Evolutionary conservation across 257 asterid genomes (phyloP).

Genomic region (Petunia secreta): DNA sequence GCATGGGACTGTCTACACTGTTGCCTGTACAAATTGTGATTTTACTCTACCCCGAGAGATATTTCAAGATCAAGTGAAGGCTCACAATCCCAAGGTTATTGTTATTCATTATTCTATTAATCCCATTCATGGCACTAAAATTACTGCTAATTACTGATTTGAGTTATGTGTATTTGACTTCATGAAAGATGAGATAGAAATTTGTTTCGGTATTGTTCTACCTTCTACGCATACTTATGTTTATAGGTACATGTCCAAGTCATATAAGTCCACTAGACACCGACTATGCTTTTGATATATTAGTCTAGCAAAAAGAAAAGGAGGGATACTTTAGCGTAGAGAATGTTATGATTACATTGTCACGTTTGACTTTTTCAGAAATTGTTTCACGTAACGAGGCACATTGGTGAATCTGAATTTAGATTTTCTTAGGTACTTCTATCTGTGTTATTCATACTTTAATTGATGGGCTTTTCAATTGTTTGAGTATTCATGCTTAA

Average conservation of each 20-base stretch:
- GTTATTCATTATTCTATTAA: slow-evolving; percentile 11
- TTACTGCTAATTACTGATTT: neutral
- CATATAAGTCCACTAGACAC: neutral
- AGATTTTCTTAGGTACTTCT: neutral
- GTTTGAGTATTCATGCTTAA: neutral
- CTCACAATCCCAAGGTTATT: slow-evolving; percentile 83
- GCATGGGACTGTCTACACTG: slow-evolving; percentile 91
- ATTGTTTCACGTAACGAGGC: neutral
- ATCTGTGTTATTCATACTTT: neutral
- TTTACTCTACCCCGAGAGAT: slow-evolving; percentile 71
- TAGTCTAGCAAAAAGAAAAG: neutral
- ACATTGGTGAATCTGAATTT: neutral
- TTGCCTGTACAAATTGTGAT: slow-evolving; percentile 80
- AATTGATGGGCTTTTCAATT: neutral
- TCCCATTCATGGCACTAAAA: neutral
- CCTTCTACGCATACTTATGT: neutral
- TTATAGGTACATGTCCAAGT: neutral
- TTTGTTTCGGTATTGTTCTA: neutral
- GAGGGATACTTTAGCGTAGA: neutral
- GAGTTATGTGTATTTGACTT: slow-evolving; percentile 9
- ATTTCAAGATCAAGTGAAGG: slow-evolving; percentile 91
- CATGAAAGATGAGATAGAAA: neutral
- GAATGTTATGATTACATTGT: neutral
- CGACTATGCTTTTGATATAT: neutral
- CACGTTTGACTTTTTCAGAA: neutral